Base-by-base conservation (phyloP, 306 rosid genomes). In the Citrullus mucosospermus region DNA sequence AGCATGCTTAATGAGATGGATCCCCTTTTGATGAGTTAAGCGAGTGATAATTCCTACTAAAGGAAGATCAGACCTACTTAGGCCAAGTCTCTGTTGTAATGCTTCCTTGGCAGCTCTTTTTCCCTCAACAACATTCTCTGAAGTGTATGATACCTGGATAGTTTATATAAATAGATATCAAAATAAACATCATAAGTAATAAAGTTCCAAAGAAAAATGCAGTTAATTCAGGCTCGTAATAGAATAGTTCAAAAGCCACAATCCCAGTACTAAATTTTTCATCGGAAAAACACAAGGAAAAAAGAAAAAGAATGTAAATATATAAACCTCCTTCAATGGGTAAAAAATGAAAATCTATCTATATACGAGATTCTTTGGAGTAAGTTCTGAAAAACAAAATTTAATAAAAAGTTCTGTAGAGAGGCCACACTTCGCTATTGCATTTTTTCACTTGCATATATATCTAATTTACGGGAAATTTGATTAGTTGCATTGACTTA, bases 61-160 rank as follows among this genome's bases (percentile, higher is more conserved):
- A 76, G 99, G 99, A 78, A 91, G 92, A 85, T 92, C 97, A 9
- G 89, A 87, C 73, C 30, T 88, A 82, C 74, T 83, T 55, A 96
- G 78, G 83, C 91, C 91, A 81, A 96, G 99, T 87, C 41, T 91
- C 81, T 53, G 86, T 78, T 92, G 98, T 87, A 96, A 87, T 82
- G 99, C 93, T 85, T 90, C 87, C 88, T 96, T 96, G 58, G 97
- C 82, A 78, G 96, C 98, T 86, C 83, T 84, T 88, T 96, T 96
- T n/a, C 97, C 99, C 87, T 96, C 99, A 78, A 88, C 85, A 74
- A 92, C 99, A 85, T 96, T 96, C 68, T 92, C 97, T n/a, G 98
- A 87, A 5, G 93, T 83, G 91, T 96, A 96, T 20, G 87, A 30
- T 81, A 92, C 80, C 99, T 96, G 91, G 74, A 83, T 85, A 34